Percentiles rank a stretch among this genome's conserved stretches.
Conservation (phyloP, 495 filamentous ascomycete species). For the Cercophora scortea region DNA sequence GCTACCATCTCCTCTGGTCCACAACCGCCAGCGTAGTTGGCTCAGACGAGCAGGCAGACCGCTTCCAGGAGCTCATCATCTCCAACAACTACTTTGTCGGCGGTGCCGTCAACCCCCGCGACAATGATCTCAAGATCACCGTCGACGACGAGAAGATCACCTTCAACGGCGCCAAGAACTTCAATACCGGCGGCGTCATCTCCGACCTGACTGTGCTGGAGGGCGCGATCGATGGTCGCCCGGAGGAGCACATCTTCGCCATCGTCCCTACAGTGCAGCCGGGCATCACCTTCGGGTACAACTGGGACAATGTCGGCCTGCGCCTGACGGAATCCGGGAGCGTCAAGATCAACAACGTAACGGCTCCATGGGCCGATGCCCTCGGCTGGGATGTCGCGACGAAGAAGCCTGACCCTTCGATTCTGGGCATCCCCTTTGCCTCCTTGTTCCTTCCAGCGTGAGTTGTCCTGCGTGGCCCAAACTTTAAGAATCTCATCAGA, state of each 20-base stretch:
- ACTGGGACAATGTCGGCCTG: slow-evolving; percentile 57
- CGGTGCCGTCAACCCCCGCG: slow-evolving; percentile 54
- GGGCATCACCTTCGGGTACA: slow-evolving; percentile 48
- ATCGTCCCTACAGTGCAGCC: slow-evolving; percentile 43
- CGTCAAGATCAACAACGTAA: slow-evolving; percentile 49
- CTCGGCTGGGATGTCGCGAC: slow-evolving; percentile 44
- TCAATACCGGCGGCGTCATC: slow-evolving; percentile 55
- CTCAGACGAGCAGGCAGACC: slow-evolving; percentile 46
- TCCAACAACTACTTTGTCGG: slow-evolving; percentile 54
- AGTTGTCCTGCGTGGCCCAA: neutral
- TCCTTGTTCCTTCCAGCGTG: slow-evolving; percentile 45
- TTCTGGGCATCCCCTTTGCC: slow-evolving; percentile 41
- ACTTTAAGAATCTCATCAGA: neutral
- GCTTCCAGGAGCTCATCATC: slow-evolving; percentile 43
- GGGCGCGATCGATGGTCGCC: slow-evolving; percentile 42
- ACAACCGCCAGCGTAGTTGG: slow-evolving; percentile 50
- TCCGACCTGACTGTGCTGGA: slow-evolving; percentile 57
- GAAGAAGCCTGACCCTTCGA: slow-evolving; percentile 36
- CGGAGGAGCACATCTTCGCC: slow-evolving; percentile 52
- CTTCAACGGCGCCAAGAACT: slow-evolving; percentile 52
- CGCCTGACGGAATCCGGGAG: slow-evolving; percentile 53
- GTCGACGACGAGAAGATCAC: slow-evolving; percentile 42
- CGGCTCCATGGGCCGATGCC: slow-evolving; percentile 48
- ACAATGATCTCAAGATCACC: slow-evolving; percentile 48
- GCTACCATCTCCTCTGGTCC: slow-evolving; percentile 56